A percentile compares a stretch with the other conserved stretches of the same genome.
phyloP scores from a whole-genome alignment of 441 rosid genomes.

The Erysimum pusillum region DNA sequence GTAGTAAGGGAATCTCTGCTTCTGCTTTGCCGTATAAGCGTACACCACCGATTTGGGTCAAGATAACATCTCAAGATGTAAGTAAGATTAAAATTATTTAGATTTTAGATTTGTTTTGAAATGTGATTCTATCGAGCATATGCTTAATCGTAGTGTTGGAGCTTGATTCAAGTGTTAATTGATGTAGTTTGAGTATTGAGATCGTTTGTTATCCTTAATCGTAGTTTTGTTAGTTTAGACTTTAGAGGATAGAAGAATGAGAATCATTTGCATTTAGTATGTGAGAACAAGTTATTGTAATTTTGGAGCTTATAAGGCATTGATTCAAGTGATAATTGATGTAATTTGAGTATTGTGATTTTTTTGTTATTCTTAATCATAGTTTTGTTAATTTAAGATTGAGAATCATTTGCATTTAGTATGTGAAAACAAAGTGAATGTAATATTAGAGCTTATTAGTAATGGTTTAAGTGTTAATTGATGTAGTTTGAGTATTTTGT shows the following conservation, averaged over 20 bases:
- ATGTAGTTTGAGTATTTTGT: not conserved
- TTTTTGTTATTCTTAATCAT: too few relatives aligned
- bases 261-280: not conserved
- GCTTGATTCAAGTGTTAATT: not conserved
- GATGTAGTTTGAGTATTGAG: not conserved
- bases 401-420: too few relatives aligned
- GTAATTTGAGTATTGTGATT: too few relatives aligned
- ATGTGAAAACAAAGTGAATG: too few relatives aligned
- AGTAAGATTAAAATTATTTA: not conserved
- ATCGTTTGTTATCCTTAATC: not conserved
- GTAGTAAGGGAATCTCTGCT: conserved; percentile 57
- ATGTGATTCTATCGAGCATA: not conserved
- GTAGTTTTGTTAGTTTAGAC: not conserved
- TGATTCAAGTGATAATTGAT: too few relatives aligned
- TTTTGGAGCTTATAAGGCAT: too few relatives aligned
- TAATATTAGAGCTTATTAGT: not conserved
- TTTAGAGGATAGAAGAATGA: not conserved
- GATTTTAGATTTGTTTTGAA: not conserved
- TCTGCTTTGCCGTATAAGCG: conserved; percentile 72
- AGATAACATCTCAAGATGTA: conserved; percentile 48
- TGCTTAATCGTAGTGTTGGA: not conserved
- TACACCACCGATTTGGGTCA: conserved; percentile 52
- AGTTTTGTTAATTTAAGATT: too few relatives aligned
- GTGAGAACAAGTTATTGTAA: too few relatives aligned
- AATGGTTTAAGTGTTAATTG: not conserved